These are phyloP conservation scores for Lepiota venenata DNA, from an alignment of 768 basidiomycete species.

Conservation along the genomic window DNA sequence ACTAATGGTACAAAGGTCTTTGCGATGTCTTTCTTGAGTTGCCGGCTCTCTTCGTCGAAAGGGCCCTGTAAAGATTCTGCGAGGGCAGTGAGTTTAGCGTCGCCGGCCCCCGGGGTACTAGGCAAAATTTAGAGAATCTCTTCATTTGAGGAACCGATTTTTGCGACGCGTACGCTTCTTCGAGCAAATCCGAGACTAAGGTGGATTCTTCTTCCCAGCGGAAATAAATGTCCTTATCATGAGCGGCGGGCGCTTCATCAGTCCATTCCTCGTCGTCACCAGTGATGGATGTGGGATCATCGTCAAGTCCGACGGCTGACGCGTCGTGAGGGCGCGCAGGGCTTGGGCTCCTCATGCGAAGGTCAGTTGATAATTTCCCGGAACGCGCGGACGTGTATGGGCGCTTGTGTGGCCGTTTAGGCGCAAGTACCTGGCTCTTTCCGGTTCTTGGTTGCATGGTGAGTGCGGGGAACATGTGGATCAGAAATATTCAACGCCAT, in stretches of 20 bases:
- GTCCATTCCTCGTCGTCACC: constrained; percentile 16
- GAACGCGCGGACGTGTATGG: background rate
- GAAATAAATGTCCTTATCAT: constrained; percentile 30
- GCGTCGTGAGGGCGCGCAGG: constrained; percentile 6
- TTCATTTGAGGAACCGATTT: constrained; percentile 14
- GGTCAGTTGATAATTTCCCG: background rate
- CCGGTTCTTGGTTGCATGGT: constrained; percentile 13
- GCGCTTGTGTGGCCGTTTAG: background rate
- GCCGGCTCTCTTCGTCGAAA: constrained; percentile 36
- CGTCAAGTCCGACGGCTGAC: background rate
- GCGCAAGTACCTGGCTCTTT: background rate
- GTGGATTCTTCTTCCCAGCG: constrained; percentile 53
- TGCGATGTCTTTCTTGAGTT: constrained; percentile 37
- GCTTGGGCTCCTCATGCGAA: background rate
- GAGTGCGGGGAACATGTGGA: constrained; percentile 15
- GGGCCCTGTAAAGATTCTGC: constrained; percentile 38
- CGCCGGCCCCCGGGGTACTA: constrained; percentile 25
- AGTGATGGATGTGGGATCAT: constrained; percentile 12
- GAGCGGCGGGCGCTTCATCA: constrained; percentile 20
- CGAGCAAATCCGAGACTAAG: constrained; percentile 45
- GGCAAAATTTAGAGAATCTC: constrained; percentile 6
- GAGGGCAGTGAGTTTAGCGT: constrained; percentile 31
- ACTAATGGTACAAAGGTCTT: constrained; percentile 42
- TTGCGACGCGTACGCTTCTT: constrained; percentile 31
- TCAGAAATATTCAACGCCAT: constrained; percentile 36